A percentile compares a stretch with the other conserved stretches of the same genome.
Evolutionary conservation across 306 rosid species (phyloP).

Genomic region (Lathyrus aphaca): DNA sequence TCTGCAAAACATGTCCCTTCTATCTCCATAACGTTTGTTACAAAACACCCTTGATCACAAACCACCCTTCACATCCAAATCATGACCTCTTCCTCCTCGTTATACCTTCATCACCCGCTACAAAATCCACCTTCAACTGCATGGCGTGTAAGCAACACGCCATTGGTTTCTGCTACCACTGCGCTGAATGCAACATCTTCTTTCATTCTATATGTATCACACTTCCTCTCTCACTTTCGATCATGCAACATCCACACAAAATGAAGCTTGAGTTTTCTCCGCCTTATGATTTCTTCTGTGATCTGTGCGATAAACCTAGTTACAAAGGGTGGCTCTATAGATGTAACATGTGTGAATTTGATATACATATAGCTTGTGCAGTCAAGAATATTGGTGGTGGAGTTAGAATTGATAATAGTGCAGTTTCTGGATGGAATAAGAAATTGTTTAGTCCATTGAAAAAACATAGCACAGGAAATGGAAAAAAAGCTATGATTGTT

Average conservation of each 20-base stretch:
- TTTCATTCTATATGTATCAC: conserved; percentile 51
- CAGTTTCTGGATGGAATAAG: conserved; percentile 39
- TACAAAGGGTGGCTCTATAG: conserved; percentile 63
- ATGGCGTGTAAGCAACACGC: conserved; percentile 46
- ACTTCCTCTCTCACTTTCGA: conserved; percentile 49
- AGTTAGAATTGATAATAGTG: conserved; percentile 9
- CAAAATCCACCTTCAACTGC: conserved; percentile 37
- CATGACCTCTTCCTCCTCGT: conserved; percentile 53
- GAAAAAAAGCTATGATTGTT: conserved; percentile 11
- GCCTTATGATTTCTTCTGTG: conserved; percentile 59
- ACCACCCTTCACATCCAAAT: conserved; percentile 53
- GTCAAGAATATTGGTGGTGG: conserved; percentile 36
- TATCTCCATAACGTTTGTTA: conserved; percentile 53
- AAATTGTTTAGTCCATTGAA: conserved; percentile 42
- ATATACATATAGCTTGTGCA: conserved; percentile 56
- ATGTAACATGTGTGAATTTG: conserved; percentile 67
- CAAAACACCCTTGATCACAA: conserved; percentile 51
- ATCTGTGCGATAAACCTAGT: conserved; percentile 53
- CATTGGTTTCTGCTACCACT: conserved; percentile 51
- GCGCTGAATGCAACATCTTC: conserved; percentile 50
- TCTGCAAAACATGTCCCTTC: conserved; percentile 53
- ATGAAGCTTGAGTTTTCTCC: conserved; percentile 53
- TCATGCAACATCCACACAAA: conserved; percentile 51
- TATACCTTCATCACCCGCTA: conserved; percentile 32
- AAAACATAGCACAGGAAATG: conserved; percentile 1